phyloP scores from a whole-genome alignment of 257 asterid genomes.

The Oldenlandia corymbosa region DNA sequence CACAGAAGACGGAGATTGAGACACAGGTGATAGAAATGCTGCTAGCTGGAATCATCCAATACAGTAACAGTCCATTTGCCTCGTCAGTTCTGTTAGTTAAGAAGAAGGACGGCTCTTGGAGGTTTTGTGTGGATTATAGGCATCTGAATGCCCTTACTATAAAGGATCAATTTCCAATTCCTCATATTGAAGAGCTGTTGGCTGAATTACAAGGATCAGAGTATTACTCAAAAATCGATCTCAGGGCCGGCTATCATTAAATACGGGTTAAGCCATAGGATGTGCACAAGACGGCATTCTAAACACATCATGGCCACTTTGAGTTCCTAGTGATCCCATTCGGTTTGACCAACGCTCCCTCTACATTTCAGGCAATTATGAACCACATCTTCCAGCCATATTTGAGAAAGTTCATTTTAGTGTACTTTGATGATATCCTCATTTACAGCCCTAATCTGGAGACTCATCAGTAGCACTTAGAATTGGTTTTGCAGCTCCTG shows the following conservation, averaged over 20 bases:
- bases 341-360: neutral
- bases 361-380: neutral
- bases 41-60: too few relatives aligned
- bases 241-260: neutral
- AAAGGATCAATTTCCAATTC: neutral
- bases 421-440: neutral
- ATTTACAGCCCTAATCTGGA: neutral
- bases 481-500: too few relatives aligned
- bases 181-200: neutral
- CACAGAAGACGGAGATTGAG: too few relatives aligned
- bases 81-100: too few relatives aligned
- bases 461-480: neutral
- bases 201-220: neutral
- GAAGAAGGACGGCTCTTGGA: too few relatives aligned
- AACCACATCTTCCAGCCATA: neutral
- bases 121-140: too few relatives aligned
- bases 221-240: neutral
- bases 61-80: too few relatives aligned
- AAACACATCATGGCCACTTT: neutral
- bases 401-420: neutral
- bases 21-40: too few relatives aligned
- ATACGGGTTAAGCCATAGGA: neutral
- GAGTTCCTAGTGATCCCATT: neutral
- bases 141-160: neutral
- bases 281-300: neutral